These are phyloP conservation scores for Pyrenochaeta sp. DNA, from an alignment of 2,329 filamentous ascomycete genomes.

Conservation along the genomic window DNA sequence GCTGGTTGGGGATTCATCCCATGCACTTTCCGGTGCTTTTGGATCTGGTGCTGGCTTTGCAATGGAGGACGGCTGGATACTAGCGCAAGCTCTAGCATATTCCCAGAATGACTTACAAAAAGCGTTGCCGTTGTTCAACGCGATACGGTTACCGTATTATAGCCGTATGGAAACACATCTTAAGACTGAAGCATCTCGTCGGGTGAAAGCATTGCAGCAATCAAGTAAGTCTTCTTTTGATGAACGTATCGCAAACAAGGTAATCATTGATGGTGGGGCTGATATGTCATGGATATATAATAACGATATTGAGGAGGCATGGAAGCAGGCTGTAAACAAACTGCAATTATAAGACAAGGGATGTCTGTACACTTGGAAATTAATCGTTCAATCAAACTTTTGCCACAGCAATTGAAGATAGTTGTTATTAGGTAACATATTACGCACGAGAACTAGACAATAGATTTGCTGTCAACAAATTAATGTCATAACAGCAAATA, in stretches of 20 bases:
- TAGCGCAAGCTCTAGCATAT: slow-evolving; percentile 44
- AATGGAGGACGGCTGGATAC: slow-evolving; percentile 57
- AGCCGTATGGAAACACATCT: slow-evolving; percentile 51
- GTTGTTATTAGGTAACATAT: too few species aligned
- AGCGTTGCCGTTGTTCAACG: slow-evolving; percentile 51
- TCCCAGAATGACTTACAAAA: slow-evolving; percentile 22
- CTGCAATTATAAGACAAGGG: too few species aligned
- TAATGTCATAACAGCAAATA: too few species aligned
- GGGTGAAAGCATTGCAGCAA: slow-evolving; percentile 13
- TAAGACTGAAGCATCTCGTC: slow-evolving; percentile 18
- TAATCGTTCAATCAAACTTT: too few species aligned
- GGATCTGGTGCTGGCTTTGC: slow-evolving; percentile 58
- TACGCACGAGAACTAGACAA: too few species aligned
- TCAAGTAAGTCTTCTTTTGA: slow-evolving; percentile 31
- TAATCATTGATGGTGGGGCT: slow-evolving; percentile 42
- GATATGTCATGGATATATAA: slow-evolving; percentile 54
- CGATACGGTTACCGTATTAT: slow-evolving; percentile 54
- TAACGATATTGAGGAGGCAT: slow-evolving; percentile 53
- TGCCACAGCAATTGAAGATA: too few species aligned
- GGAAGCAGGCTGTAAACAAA: slow-evolving; percentile 29
- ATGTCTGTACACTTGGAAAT: too few species aligned
- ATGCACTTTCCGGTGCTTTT: slow-evolving; percentile 60
- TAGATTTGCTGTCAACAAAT: too few species aligned
- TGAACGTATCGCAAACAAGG: slow-evolving; percentile 35
- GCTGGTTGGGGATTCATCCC: slow-evolving; percentile 64